Percentiles rank a stretch among this genome's conserved stretches.
These are phyloP conservation scores for Fraxinus angustifolia DNA, from an alignment of 305 asterid species.

Conservation along the genomic window DNA sequence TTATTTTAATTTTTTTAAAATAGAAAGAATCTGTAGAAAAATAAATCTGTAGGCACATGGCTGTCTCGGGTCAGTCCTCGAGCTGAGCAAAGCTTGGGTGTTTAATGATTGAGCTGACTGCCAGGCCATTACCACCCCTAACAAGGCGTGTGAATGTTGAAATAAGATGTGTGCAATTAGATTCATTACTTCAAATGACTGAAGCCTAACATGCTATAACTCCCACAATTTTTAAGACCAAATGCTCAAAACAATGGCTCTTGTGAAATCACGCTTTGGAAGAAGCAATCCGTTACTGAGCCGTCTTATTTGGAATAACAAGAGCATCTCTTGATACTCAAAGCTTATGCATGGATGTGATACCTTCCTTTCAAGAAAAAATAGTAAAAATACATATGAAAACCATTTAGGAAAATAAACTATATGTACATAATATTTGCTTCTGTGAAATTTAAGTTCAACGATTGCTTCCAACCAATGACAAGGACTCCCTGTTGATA, in stretches of 20 bases:
- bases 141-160: background rate
- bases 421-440: background rate
- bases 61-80: background rate
- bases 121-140: background rate
- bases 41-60: background rate
- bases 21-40: too few species aligned
- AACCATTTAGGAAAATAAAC: background rate
- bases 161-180: background rate
- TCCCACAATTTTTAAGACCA: background rate
- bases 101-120: background rate
- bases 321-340: background rate
- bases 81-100: background rate
- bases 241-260: background rate
- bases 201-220: background rate
- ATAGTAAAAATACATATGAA: background rate
- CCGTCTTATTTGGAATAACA: background rate
- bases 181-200: background rate
- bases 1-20: background rate
- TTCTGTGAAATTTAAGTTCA: constrained; percentile 24
- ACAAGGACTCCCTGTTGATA: constrained; percentile 47
- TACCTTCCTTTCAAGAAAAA: background rate
- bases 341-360: background rate
- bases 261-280: background rate
- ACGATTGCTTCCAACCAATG: constrained; percentile 23
- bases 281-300: background rate